These are phyloP conservation scores for Onygenales sp. DNA, from an alignment of 2,329 filamentous ascomycete genomes.

Conservation along the genomic window DNA sequence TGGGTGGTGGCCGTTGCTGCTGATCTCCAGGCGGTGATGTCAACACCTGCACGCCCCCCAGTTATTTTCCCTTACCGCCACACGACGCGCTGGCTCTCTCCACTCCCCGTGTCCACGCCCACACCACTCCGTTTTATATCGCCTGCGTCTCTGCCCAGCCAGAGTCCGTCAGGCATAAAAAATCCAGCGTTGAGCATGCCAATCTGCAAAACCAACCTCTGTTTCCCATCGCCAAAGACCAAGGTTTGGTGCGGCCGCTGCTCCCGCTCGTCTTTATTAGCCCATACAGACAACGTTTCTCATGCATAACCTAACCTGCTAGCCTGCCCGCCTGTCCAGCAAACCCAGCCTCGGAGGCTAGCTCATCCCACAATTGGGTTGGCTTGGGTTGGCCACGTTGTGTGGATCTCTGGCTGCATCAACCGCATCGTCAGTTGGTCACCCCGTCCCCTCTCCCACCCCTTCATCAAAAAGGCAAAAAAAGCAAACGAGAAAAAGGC, in stretches of 20 bases:
- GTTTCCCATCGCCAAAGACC: background rate
- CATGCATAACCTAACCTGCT: background rate
- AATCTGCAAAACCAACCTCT: background rate
- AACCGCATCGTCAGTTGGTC: too few species aligned
- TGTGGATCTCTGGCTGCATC: background rate
- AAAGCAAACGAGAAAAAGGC: too few species aligned
- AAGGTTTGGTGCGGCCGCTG: background rate
- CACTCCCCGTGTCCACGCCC: background rate
- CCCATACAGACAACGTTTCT: background rate
- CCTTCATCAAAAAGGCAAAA: too few species aligned
- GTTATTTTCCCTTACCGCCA: background rate
- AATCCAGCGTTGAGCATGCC: too few species aligned
- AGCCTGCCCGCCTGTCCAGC: background rate
- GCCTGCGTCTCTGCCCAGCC: too few species aligned
- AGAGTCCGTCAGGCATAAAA: too few species aligned
- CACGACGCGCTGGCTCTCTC: background rate
- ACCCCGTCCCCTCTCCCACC: too few species aligned
- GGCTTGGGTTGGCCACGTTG: slow-evolving; percentile 2
- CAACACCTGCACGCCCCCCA: background rate
- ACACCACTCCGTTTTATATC: background rate
- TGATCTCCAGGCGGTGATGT: background rate
- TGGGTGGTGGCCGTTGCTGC: background rate
- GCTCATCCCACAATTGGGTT: background rate
- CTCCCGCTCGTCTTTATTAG: background rate
- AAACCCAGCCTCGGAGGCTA: background rate